Percentiles rank a stretch among this genome's conserved stretches.
phyloP scores from a whole-genome alignment of 2,329 filamentous ascomycete genomes.

The Monosporascus sp. region DNA sequence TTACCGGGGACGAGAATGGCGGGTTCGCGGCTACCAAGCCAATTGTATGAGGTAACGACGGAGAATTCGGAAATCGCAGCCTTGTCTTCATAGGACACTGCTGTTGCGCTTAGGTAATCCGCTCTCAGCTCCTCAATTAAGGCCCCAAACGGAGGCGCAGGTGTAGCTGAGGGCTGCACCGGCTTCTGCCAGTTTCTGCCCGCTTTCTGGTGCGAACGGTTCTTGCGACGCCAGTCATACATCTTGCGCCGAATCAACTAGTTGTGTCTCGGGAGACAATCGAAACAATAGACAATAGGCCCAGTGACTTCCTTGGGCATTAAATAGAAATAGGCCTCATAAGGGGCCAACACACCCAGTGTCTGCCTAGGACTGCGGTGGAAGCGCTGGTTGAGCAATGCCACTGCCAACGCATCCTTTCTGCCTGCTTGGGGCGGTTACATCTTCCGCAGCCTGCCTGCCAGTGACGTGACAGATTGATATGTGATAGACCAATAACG shows the following conservation, averaged over 20 bases:
- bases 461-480: no score
- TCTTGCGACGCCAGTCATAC: background rate
- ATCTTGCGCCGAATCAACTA: background rate
- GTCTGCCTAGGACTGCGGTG: no score
- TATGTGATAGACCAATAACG: no score
- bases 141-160: constrained; percentile 3
- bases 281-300: no score
- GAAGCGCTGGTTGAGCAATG: no score
- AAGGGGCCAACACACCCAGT: no score
- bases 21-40: constrained; percentile 22
- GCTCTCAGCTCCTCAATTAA: constrained; percentile 1
- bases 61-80: constrained; percentile 3
- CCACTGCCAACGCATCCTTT: no score
- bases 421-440: no score
- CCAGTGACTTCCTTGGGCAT: no score
- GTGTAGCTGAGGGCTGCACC: background rate
- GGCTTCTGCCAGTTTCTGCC: background rate
- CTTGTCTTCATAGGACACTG: background rate
- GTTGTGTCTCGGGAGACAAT: no score
- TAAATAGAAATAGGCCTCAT: no score
- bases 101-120: background rate
- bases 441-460: no score
- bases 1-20: constrained; percentile 30
- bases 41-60: constrained; percentile 32
- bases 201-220: background rate